Base-by-base conservation (phyloP, 2,329 filamentous ascomycete genomes). In the Trichoderma sp. region DNA sequence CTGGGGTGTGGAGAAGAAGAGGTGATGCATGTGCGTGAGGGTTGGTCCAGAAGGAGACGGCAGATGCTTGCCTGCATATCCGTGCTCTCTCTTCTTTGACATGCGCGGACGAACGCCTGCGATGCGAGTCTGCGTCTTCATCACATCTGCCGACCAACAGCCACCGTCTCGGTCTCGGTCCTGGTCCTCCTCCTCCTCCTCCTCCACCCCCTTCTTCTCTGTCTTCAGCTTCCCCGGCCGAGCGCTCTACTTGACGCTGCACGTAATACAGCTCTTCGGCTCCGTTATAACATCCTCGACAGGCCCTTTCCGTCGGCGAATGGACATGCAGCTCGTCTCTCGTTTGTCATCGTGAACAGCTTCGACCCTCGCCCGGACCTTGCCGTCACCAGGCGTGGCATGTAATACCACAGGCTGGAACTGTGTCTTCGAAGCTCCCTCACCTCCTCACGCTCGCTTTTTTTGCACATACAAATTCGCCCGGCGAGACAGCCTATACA, bases 101-200 rank as follows among this genome's bases (percentile, higher is more conserved):
- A 30, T 62, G 59, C 30, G 26, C 44, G 28, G 28, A n/a, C 14
- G 17, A 21, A 39, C 34, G 34, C 47, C 39, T 51, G 63, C 47
- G 56, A 60, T 65, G 54, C 55, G 55, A 59, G 45, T 59, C 55
- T 65, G 48, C 63, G 52, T 51, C 34, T 28, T 65, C 62, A 60
- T 65, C 63, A 65, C 63, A 65, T 65, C 63, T 45, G 19, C 24
- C 34, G 21, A 21, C 63, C 63, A 54, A 64, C 62, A 58, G 43
- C 43, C 44, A 57, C 48, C 24, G 19, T 34, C 52, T 19, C 14
- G 24, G 34, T 39, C 34, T 14, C 12, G 34, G 10, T 14, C 34
- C 12, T 14, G 34, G 30, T 12, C 30, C 9, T 44, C 28, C 2
- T 30, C 30, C 2, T 9, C 5, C 28, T 28, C 28, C 7, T 30